Conservation (phyloP, 2,329 filamentous ascomycete genomes). For the Fusarium continuum region DNA sequence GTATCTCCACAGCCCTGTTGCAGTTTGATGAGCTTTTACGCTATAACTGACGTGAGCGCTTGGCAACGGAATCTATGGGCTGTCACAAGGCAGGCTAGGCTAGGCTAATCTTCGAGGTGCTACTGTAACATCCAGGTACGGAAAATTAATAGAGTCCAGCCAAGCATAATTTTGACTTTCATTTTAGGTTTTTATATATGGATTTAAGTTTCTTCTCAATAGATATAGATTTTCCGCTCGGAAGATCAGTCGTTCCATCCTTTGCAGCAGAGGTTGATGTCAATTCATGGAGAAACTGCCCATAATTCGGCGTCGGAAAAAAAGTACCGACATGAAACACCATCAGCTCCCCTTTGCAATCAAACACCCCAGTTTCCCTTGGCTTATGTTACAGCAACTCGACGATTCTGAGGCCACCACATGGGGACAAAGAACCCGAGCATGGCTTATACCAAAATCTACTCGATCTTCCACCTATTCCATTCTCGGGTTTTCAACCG, state of each 20-base stretch:
- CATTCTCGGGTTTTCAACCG: too few relatives aligned
- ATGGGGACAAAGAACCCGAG: too few relatives aligned
- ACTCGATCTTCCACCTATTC: too few relatives aligned
- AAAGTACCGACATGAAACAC: slow-evolving; percentile 5
- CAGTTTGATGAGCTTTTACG: too few relatives aligned
- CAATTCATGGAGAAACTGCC: neutral
- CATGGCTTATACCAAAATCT: too few relatives aligned
- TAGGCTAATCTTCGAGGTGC: too few relatives aligned
- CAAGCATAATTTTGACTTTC: neutral
- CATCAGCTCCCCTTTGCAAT: slow-evolving; percentile 4
- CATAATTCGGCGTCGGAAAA: neutral
- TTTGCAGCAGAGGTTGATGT: neutral
- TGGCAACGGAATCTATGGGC: too few relatives aligned
- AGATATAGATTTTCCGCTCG: neutral
- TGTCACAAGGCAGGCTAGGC: too few relatives aligned
- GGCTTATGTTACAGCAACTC: neutral
- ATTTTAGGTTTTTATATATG: neutral
- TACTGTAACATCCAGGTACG: neutral
- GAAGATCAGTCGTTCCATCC: neutral
- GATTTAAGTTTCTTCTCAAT: rapidly evolving
- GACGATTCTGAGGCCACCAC: neutral
- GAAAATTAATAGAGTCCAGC: neutral
- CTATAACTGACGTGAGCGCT: too few relatives aligned
- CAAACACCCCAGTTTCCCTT: slow-evolving; percentile 1
- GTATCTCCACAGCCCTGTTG: too few relatives aligned